These are phyloP conservation scores for Cercophora samala DNA, from an alignment of 495 filamentous ascomycete genomes.

Conservation along the genomic window DNA sequence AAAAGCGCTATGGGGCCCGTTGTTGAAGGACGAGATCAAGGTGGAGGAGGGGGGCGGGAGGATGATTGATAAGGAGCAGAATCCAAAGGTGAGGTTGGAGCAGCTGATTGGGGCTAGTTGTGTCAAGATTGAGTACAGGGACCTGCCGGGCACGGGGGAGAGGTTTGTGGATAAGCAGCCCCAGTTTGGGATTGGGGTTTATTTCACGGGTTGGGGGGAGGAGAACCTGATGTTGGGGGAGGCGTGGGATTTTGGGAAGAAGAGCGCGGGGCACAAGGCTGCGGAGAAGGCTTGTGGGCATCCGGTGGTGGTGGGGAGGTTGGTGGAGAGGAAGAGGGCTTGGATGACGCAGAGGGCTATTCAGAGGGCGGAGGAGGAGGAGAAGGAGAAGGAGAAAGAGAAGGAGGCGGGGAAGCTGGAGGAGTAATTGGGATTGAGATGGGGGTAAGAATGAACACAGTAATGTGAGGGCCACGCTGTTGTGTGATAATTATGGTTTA, in stretches of 20 bases:
- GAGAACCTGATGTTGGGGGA: constrained; percentile 59
- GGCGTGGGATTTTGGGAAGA: constrained; percentile 67
- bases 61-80: constrained; percentile 27
- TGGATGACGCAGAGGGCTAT: constrained; percentile 27
- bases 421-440: background rate
- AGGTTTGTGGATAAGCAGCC: background rate
- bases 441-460: too few relatives aligned
- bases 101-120: constrained; percentile 52
- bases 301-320: constrained; percentile 54
- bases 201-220: constrained; percentile 72
- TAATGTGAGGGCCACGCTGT: too few relatives aligned
- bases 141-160: constrained; percentile 38
- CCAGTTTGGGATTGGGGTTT: constrained; percentile 61
- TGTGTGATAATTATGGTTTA: too few relatives aligned
- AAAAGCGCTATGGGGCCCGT: constrained; percentile 59
- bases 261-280: constrained; percentile 68
- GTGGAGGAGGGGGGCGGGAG: constrained; percentile 21
- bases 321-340: constrained; percentile 50
- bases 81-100: constrained; percentile 51
- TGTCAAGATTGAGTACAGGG: constrained; percentile 63
- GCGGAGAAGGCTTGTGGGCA: constrained; percentile 63
- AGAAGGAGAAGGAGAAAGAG: background rate
- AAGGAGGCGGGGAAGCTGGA: background rate
- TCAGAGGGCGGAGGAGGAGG: constrained; percentile 14
- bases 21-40: constrained; percentile 42